These are phyloP conservation scores for Sclerotinia borealis DNA, from an alignment of 2,329 filamentous ascomycete genomes.

Conservation along the genomic window DNA sequence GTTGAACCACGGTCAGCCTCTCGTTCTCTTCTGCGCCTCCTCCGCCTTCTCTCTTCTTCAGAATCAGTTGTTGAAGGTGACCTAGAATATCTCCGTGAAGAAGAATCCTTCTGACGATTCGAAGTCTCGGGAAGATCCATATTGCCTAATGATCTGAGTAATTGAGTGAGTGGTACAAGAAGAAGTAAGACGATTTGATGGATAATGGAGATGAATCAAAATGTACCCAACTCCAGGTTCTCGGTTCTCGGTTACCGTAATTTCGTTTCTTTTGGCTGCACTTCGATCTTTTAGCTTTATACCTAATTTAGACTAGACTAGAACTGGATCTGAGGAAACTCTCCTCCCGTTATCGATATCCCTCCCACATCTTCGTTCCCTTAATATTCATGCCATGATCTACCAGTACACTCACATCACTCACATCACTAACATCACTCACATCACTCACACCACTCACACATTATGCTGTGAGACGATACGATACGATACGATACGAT, in stretches of 20 bases:
- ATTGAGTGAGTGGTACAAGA: not conserved
- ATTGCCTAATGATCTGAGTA: not conserved
- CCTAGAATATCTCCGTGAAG: slow-evolving; percentile 20
- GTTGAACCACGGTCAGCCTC: slow-evolving; percentile 13
- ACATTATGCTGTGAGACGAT: not conserved
- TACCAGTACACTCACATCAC: not conserved
- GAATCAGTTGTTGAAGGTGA: slow-evolving; percentile 26
- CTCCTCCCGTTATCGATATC: not conserved
- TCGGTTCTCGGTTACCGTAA: not conserved
- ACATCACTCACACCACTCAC: not conserved
- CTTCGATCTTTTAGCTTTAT: not conserved
- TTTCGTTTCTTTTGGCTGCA: not conserved
- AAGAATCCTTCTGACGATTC: slow-evolving; percentile 17
- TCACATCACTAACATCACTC: not conserved
- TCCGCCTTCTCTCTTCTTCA: slow-evolving; percentile 26
- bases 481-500: not conserved
- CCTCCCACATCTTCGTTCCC: not conserved
- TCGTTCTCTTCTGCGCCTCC: slow-evolving; percentile 23
- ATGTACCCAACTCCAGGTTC: too few species aligned
- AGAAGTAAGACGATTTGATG: not conserved
- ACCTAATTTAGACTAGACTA: not conserved
- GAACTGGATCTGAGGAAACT: not conserved
- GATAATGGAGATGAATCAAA: not conserved
- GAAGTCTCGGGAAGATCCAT: slow-evolving; percentile 20
- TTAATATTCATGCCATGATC: not conserved